A percentile compares a stretch with the other conserved stretches of the same genome.
Evolutionary conservation across 495 filamentous ascomycete species (phyloP).

Genomic region (Venustampulla echinocandica): DNA sequence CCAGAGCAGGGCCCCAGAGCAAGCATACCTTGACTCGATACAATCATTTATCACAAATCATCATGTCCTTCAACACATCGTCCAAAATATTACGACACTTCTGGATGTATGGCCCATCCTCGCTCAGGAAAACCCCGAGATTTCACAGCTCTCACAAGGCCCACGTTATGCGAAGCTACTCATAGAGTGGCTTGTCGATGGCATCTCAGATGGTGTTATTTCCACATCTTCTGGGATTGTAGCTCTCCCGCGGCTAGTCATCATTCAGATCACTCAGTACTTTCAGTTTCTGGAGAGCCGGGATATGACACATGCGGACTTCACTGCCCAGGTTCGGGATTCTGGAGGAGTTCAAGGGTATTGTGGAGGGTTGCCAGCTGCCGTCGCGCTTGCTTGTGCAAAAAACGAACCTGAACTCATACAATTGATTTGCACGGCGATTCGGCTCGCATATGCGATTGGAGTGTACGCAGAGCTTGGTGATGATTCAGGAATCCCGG

Average conservation of each 20-base stretch:
- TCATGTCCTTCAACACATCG: too few relatives aligned
- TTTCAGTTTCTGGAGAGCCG: slow-evolving; percentile 26
- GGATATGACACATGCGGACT: slow-evolving; percentile 8
- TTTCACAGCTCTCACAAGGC: too few relatives aligned
- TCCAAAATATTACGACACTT: too few relatives aligned
- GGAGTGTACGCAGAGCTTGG: slow-evolving; percentile 27
- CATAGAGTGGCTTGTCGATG: too few relatives aligned
- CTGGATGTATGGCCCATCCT: too few relatives aligned
- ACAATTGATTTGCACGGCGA: slow-evolving; percentile 29
- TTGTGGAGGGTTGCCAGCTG: slow-evolving; percentile 22
- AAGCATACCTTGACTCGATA: too few relatives aligned
- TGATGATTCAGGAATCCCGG: slow-evolving; percentile 17
- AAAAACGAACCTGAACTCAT: slow-evolving; percentile 30
- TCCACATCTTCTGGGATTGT: too few relatives aligned
- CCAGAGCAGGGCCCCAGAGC: too few relatives aligned
- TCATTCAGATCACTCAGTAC: slow-evolving; percentile 29
- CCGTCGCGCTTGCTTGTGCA: slow-evolving; percentile 26
- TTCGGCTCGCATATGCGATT: slow-evolving; percentile 22
- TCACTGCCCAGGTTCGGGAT: slow-evolving; percentile 5
- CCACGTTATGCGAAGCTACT: too few relatives aligned
- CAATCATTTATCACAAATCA: too few relatives aligned
- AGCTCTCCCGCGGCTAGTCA: slow-evolving; percentile 24
- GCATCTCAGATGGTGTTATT: too few relatives aligned
- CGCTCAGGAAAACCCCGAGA: too few relatives aligned
- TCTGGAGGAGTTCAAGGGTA: slow-evolving; percentile 27